phyloP scores from a whole-genome alignment of 2,329 filamentous ascomycete species.

The Pseudogymnoascus sp. region DNA sequence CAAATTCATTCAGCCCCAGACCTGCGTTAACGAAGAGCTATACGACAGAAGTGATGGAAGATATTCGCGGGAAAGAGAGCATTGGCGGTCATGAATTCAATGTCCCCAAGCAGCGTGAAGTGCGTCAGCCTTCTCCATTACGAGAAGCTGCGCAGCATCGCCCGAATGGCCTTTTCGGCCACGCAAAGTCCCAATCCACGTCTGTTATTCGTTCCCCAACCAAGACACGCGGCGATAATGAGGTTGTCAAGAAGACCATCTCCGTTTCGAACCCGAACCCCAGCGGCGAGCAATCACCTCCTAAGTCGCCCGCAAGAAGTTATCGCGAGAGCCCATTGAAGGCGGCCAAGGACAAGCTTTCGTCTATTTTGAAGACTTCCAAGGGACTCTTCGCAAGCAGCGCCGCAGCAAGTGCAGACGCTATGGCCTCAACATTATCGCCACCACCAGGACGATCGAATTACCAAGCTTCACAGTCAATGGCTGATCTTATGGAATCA shows the following conservation, averaged over 20 bases:
- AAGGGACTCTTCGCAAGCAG: slow-evolving; percentile 79
- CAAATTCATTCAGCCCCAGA: slow-evolving; percentile 36
- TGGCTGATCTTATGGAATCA: slow-evolving; percentile 31
- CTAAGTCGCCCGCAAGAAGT: slow-evolving; percentile 48
- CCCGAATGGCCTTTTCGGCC: slow-evolving; percentile 33
- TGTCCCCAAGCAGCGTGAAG: slow-evolving; percentile 34
- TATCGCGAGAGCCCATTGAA: slow-evolving; percentile 73
- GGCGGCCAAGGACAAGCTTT: slow-evolving; percentile 86
- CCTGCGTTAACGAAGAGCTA: slow-evolving; percentile 52
- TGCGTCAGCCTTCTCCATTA: slow-evolving; percentile 23
- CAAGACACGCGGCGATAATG: slow-evolving; percentile 27
- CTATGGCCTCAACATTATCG: slow-evolving; percentile 49
- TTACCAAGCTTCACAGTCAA: slow-evolving; percentile 37
- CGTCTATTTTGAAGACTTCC: slow-evolving; percentile 81
- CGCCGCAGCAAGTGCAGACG: slow-evolving; percentile 53
- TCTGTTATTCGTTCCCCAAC: slow-evolving; percentile 47
- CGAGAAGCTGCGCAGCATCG: slow-evolving; percentile 22
- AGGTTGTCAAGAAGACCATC: slow-evolving; percentile 48
- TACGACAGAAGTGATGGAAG: slow-evolving; percentile 54
- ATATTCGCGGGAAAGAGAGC: slow-evolving; percentile 40
- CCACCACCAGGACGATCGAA: slow-evolving; percentile 42
- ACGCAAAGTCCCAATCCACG: slow-evolving; percentile 57
- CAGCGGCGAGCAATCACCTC: slow-evolving; percentile 18
- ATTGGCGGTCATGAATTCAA: slow-evolving; percentile 41
- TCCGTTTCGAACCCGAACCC: slow-evolving; percentile 35